Evolutionary conservation across 2,329 filamentous ascomycete species (phyloP).

Genomic region (Sclerotinia nivalis): DNA sequence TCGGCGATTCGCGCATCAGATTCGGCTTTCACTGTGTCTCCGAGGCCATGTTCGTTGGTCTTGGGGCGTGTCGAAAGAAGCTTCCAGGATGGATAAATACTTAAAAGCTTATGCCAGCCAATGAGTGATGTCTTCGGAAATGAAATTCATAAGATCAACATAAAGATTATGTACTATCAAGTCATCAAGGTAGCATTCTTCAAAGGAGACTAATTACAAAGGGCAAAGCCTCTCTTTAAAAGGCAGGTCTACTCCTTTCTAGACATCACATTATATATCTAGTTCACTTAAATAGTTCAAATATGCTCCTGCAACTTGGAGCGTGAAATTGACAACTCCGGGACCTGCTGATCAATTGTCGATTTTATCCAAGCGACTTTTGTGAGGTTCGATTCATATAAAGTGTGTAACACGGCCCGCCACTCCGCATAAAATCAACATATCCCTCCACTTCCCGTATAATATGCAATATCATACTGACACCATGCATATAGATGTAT

Average conservation of each 20-base stretch:
- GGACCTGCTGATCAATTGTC: slow-evolving; percentile 15
- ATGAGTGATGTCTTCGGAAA: background rate
- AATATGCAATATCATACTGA: background rate
- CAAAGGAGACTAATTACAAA: background rate
- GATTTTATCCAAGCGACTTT: slow-evolving; percentile 20
- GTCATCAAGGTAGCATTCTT: background rate
- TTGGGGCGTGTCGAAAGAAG: background rate
- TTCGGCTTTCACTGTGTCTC: background rate
- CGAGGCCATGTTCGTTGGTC: background rate
- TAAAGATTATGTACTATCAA: background rate
- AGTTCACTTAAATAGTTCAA: background rate
- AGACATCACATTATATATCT: background rate
- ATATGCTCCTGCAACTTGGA: background rate
- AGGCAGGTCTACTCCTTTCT: background rate
- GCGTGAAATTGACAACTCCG: background rate
- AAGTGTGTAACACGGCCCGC: slow-evolving; percentile 23
- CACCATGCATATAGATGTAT: background rate
- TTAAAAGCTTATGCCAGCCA: background rate
- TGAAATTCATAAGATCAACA: background rate
- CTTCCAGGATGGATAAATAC: background rate
- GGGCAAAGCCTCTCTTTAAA: too few relatives aligned
- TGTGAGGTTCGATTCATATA: slow-evolving; percentile 14
- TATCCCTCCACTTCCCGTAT: background rate
- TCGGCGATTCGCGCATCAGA: background rate
- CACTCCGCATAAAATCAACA: slow-evolving; percentile 4